phyloP scores from a whole-genome alignment of 2,329 filamentous ascomycete species.

The Ceratocystiopsis brevicomis region DNA sequence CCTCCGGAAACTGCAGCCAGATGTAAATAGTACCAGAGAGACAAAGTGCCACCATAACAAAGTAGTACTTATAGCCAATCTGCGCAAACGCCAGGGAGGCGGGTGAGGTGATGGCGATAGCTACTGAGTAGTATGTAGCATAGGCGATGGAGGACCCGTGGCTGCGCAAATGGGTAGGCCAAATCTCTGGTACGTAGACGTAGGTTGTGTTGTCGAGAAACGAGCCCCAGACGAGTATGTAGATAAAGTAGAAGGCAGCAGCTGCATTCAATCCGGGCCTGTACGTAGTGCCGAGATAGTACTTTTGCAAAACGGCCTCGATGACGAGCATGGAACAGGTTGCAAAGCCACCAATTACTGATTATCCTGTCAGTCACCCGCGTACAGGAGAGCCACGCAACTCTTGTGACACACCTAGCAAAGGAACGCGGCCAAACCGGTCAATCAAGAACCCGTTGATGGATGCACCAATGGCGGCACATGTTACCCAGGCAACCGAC shows the following conservation, averaged over 20 bases:
- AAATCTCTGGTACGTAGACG: slow-evolving; percentile 1
- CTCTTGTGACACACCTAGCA: not conserved
- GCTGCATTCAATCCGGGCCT: not conserved
- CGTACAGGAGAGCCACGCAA: too few species aligned
- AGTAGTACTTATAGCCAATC: not conserved
- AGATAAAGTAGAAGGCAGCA: not conserved
- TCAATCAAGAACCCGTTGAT: not conserved
- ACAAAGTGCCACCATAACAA: not conserved
- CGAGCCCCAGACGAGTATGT: not conserved
- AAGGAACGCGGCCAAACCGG: not conserved
- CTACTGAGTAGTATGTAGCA: slow-evolving; percentile 6
- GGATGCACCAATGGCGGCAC: not conserved
- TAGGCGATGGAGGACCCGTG: slow-evolving; percentile 7
- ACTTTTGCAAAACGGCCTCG: not conserved
- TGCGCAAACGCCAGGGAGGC: not conserved
- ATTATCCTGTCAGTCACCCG: too few species aligned
- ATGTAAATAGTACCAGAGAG: not conserved
- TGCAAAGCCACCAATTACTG: not conserved
- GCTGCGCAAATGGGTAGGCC: not conserved
- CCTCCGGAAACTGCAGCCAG: not conserved
- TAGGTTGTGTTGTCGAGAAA: not conserved
- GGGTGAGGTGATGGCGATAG: not conserved
- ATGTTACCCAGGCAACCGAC: not conserved
- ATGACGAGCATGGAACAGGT: not conserved
- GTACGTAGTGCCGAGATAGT: not conserved